These are phyloP conservation scores for Phytophthora pini DNA, from an alignment of 352 stramenopile genomes.

Conservation along the genomic window DNA sequence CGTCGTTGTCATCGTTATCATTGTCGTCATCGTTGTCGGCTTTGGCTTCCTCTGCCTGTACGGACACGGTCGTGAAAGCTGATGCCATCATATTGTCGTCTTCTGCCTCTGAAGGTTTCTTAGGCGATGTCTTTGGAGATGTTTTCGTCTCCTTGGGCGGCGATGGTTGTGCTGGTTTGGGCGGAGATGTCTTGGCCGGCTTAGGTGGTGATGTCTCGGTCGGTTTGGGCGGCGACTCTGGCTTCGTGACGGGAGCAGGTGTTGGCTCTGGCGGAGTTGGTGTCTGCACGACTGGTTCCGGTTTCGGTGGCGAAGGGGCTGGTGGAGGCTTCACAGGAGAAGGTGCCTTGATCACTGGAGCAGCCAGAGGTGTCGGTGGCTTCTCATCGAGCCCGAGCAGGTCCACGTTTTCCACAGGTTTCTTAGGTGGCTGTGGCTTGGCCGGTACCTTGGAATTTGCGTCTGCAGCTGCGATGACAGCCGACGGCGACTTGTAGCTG, in stretches of 20 bases:
- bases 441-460: constrained; percentile 38
- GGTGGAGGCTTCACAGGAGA: constrained; percentile 19
- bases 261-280: constrained; percentile 20
- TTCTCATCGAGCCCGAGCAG: constrained; percentile 55
- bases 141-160: constrained; percentile 19
- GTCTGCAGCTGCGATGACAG: constrained; percentile 33
- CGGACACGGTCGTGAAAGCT: constrained; percentile 38
- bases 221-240: constrained; percentile 2
- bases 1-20: constrained; percentile 37
- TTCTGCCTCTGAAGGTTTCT: constrained; percentile 27
- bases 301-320: constrained; percentile 21
- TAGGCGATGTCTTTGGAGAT: constrained; percentile 29
- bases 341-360: constrained; percentile 26
- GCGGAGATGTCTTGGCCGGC: constrained; percentile 10
- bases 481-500: constrained; percentile 43
- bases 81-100: constrained; percentile 31
- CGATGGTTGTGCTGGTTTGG: constrained; percentile 14
- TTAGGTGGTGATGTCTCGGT: constrained; percentile 20
- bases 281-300: constrained; percentile 2
- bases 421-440: constrained; percentile 33
- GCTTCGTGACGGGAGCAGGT: constrained; percentile 3
- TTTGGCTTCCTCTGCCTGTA: constrained; percentile 35
- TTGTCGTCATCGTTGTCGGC: constrained; percentile 45
- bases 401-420: constrained; percentile 48
- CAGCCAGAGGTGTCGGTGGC: constrained; percentile 24